Percentiles rank a stretch among this genome's conserved stretches.
Conservation (phyloP, 768 basidiomycete species). For the Artomyces pyxidatus region DNA sequence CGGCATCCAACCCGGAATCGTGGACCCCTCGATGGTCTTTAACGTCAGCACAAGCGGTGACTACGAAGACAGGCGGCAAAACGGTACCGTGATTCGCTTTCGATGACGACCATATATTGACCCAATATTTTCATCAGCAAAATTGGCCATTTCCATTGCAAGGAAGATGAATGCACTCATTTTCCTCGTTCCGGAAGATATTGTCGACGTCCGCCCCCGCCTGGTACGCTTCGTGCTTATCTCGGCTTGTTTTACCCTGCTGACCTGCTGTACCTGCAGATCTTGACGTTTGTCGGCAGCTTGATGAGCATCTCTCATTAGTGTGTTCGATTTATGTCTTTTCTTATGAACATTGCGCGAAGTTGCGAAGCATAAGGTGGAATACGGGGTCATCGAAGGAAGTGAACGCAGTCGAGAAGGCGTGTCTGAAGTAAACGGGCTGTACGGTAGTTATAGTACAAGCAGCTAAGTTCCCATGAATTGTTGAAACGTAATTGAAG, state of each 20-base stretch:
- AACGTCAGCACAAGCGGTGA: slow-evolving; percentile 49
- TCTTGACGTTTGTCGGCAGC: slow-evolving; percentile 92
- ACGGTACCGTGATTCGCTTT: slow-evolving; percentile 46
- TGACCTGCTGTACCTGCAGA: slow-evolving; percentile 34
- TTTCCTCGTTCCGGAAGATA: slow-evolving; percentile 95
- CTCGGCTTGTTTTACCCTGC: neutral
- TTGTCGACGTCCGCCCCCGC: slow-evolving; percentile 88
- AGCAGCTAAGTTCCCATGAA: too few relatives aligned
- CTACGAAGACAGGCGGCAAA: slow-evolving; percentile 87
- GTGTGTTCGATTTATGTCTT: slow-evolving; percentile 6
- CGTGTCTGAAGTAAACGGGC: too few relatives aligned
- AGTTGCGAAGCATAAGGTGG: too few relatives aligned
- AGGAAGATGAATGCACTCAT: slow-evolving; percentile 95
- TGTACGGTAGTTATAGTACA: too few relatives aligned
- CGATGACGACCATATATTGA: neutral
- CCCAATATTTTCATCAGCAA: slow-evolving; percentile 45
- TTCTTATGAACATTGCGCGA: too few relatives aligned
- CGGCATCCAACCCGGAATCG: slow-evolving; percentile 87
- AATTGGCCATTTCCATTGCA: slow-evolving; percentile 97
- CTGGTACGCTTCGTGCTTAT: slow-evolving; percentile 39
- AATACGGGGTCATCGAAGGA: too few relatives aligned
- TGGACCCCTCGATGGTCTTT: slow-evolving; percentile 78
- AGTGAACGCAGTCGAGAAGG: too few relatives aligned
- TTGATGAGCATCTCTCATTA: slow-evolving; percentile 67
- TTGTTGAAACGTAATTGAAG: too few relatives aligned